Evolutionary conservation across 2,329 filamentous ascomycete species (phyloP).

Genomic region (Trichophyton verrucosum): DNA sequence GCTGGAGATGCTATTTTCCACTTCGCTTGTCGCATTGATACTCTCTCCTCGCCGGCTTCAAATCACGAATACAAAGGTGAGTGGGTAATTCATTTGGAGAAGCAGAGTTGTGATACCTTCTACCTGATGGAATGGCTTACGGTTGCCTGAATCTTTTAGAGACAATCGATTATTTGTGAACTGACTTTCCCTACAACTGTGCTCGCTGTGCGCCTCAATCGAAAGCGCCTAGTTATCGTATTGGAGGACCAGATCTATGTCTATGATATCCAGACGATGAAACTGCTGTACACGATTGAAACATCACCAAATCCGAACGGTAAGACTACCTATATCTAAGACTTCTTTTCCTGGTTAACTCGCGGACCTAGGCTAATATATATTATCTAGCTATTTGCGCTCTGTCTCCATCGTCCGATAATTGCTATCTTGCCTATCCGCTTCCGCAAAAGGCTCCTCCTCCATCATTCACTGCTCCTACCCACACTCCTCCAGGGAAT

Average conservation of each 20-base stretch:
- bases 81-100: neutral
- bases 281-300: slow-evolving; percentile 77
- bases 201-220: slow-evolving; percentile 81
- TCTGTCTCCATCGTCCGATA: slow-evolving; percentile 84
- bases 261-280: slow-evolving; percentile 99
- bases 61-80: slow-evolving; percentile 93
- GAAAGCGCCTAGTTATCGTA: slow-evolving; percentile 84
- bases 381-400: slow-evolving; percentile 61
- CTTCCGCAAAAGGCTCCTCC: slow-evolving; percentile 54
- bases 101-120: neutral
- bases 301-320: slow-evolving; percentile 83
- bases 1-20: slow-evolving; percentile 98
- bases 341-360: neutral
- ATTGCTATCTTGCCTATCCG: slow-evolving; percentile 91
- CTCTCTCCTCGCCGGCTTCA: slow-evolving; percentile 82
- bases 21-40: slow-evolving; percentile 86
- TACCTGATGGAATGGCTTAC: neutral
- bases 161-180: slow-evolving; percentile 84
- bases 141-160: slow-evolving; percentile 27
- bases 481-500: slow-evolving; percentile 63
- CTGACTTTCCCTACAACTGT: slow-evolving; percentile 97
- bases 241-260: slow-evolving; percentile 95
- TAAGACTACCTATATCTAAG: slow-evolving; percentile 22
- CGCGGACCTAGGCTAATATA: neutral
- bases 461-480: slow-evolving; percentile 46